Conservation (phyloP, 495 filamentous ascomycete species). For the Aspergillus heteromorphus region DNA sequence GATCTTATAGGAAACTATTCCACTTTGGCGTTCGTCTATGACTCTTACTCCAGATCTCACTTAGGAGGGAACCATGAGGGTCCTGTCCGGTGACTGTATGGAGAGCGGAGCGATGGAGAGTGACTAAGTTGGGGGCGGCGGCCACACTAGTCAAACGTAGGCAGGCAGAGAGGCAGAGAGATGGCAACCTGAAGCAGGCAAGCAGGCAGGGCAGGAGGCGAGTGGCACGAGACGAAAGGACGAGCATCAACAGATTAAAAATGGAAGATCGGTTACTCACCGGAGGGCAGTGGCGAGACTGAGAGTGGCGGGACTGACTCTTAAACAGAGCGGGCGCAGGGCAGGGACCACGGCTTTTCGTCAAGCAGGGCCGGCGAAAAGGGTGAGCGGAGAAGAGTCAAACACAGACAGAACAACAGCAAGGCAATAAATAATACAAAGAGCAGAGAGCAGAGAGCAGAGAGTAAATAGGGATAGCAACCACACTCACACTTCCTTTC, state of each 20-base stretch:
- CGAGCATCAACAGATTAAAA: slow-evolving; percentile 5
- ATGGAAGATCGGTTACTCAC: slow-evolving; percentile 18
- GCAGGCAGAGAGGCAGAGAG: slow-evolving; percentile 4
- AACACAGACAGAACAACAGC: slow-evolving; percentile 1
- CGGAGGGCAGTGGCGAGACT: slow-evolving; percentile 19
- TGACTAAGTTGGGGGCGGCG: slow-evolving; percentile 17
- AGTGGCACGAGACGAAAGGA: slow-evolving; percentile 10
- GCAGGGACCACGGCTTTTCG: slow-evolving; percentile 19
- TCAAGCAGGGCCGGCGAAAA: slow-evolving; percentile 7
- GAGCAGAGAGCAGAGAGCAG: too few species aligned
- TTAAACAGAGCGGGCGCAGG: slow-evolving; percentile 17
- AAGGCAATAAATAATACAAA: background rate
- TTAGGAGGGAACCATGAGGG: background rate
- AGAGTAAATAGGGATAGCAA: too few species aligned
- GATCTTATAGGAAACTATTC: background rate
- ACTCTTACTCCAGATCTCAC: slow-evolving; percentile 15
- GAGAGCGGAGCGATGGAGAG: slow-evolving; percentile 14
- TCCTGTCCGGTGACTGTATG: slow-evolving; percentile 14
- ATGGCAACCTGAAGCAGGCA: slow-evolving; percentile 2
- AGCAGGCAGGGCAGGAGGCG: too few species aligned
- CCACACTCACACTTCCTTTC: background rate
- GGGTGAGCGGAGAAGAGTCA: slow-evolving; percentile 1
- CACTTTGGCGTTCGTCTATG: slow-evolving; percentile 15
- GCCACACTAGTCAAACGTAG: background rate
- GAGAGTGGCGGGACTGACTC: slow-evolving; percentile 6